These are phyloP conservation scores for Erodium chrysanthum DNA, from an alignment of 441 rosid species.

Conservation along the genomic window DNA sequence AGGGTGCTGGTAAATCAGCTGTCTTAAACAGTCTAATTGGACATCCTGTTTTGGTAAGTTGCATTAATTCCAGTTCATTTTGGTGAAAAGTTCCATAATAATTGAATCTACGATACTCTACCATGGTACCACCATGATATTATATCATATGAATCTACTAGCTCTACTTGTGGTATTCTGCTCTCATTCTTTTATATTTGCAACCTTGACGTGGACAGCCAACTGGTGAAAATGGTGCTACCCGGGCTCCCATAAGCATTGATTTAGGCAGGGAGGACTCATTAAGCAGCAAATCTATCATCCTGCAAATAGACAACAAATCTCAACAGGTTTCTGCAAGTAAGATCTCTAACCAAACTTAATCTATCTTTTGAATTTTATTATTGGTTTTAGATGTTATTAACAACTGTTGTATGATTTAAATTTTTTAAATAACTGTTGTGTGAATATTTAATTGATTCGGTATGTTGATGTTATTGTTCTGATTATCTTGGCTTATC, in stretches of 20 bases:
- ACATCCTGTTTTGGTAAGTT: constrained; percentile 80
- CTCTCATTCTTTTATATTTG: constrained; percentile 14
- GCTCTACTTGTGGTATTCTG: constrained; percentile 6
- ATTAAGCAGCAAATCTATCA: constrained; percentile 57
- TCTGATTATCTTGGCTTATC: constrained; percentile 19
- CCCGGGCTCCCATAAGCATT: constrained; percentile 80
- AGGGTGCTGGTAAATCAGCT: constrained; percentile 98
- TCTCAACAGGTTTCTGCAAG: constrained; percentile 86
- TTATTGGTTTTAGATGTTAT: constrained; percentile 10
- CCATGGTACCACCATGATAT: not conserved
- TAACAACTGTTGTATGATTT: not conserved
- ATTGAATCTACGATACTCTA: constrained; percentile 8
- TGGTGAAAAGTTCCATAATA: constrained; percentile 13
- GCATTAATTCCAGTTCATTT: constrained; percentile 15
- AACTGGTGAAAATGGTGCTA: constrained; percentile 95
- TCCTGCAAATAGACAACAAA: constrained; percentile 71
- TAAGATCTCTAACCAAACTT: constrained; percentile 28
- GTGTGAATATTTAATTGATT: not conserved
- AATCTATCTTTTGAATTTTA: constrained; percentile 7
- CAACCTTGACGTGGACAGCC: constrained; percentile 42
- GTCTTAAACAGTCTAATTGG: constrained; percentile 80
- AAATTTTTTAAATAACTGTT: constrained; percentile 7
- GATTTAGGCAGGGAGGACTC: constrained; percentile 60
- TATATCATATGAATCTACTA: constrained; percentile 9
- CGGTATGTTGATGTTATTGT: constrained; percentile 6